Percentiles rank a stretch among this genome's conserved stretches.
Evolutionary conservation across 768 basidiomycete species (phyloP).

Genomic region (Pisolithus tinctorius): DNA sequence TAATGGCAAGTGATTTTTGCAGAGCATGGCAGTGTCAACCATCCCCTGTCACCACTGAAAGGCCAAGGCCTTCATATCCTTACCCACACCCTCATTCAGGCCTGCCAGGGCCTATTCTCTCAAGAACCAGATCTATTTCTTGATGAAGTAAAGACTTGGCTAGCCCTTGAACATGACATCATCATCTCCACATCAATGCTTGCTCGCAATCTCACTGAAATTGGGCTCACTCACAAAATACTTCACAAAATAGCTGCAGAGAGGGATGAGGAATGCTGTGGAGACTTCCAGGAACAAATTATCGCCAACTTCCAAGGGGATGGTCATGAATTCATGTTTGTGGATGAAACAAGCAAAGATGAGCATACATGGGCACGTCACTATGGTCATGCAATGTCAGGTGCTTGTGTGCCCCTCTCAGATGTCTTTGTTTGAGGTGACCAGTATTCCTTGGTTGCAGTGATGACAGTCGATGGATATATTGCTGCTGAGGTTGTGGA

Average conservation of each 20-base stretch:
- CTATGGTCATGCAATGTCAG: conserved; percentile 21
- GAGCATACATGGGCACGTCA: conserved; percentile 13
- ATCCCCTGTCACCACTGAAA: no score
- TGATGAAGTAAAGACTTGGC: no score
- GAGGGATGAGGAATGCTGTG: background rate
- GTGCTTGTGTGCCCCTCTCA: conserved; percentile 13
- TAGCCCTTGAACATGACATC: no score
- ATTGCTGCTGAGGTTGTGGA: no score
- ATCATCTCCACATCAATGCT: no score
- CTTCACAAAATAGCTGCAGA: conserved; percentile 4
- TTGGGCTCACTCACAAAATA: conserved; percentile 9
- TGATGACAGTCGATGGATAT: conserved; percentile 12
- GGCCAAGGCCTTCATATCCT: no score
- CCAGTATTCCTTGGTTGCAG: conserved; percentile 28
- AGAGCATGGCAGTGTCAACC: no score
- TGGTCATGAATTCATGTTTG: conserved; percentile 15
- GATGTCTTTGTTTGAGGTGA: conserved; percentile 23
- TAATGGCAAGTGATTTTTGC: no score
- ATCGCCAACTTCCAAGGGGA: conserved; percentile 4
- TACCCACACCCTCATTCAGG: no score
- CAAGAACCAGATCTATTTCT: no score
- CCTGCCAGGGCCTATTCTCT: no score
- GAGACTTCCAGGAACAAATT: conserved; percentile 9
- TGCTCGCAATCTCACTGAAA: no score
- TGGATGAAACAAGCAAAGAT: conserved; percentile 19